phyloP scores from a whole-genome alignment of 768 basidiomycete genomes.

The Calocera cornea region DNA sequence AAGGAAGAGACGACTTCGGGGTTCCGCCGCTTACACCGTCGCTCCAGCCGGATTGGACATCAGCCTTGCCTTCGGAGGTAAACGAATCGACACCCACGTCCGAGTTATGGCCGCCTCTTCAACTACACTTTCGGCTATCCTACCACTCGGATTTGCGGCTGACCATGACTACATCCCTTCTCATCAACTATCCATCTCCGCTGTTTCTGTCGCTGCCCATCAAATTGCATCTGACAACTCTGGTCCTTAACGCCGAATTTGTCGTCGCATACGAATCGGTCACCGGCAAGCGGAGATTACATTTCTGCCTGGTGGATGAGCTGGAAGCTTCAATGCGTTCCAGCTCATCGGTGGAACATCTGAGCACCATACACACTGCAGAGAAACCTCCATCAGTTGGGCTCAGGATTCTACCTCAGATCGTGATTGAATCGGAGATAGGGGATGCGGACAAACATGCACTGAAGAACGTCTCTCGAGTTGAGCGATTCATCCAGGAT shows the following conservation, averaged over 20 bases:
- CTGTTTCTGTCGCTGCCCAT: slow-evolving; percentile 96
- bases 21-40: background rate
- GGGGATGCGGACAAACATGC: slow-evolving; percentile 94
- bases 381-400: slow-evolving; percentile 66
- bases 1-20: background rate
- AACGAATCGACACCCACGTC: background rate
- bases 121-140: slow-evolving; percentile 70
- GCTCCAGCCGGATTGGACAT: background rate
- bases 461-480: slow-evolving; percentile 84
- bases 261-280: slow-evolving; percentile 80
- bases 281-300: slow-evolving; percentile 52
- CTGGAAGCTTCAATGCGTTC: slow-evolving; percentile 45
- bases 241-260: slow-evolving; percentile 76
- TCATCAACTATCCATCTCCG: slow-evolving; percentile 93
- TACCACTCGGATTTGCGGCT: slow-evolving; percentile 84
- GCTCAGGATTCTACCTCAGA: slow-evolving; percentile 67
- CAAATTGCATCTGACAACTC: slow-evolving; percentile 78
- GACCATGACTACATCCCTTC: slow-evolving; percentile 78
- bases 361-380: slow-evolving; percentile 39
- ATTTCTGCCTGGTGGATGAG: slow-evolving; percentile 80
- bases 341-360: slow-evolving; percentile 41
- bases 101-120: slow-evolving; percentile 40
- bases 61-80: background rate
- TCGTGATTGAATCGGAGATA: slow-evolving; percentile 92
- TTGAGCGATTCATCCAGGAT: slow-evolving; percentile 91